Percentiles rank a stretch among this genome's conserved stretches.
Evolutionary conservation across 306 rosid species (phyloP).

Genomic region (Sophora flavescens): DNA sequence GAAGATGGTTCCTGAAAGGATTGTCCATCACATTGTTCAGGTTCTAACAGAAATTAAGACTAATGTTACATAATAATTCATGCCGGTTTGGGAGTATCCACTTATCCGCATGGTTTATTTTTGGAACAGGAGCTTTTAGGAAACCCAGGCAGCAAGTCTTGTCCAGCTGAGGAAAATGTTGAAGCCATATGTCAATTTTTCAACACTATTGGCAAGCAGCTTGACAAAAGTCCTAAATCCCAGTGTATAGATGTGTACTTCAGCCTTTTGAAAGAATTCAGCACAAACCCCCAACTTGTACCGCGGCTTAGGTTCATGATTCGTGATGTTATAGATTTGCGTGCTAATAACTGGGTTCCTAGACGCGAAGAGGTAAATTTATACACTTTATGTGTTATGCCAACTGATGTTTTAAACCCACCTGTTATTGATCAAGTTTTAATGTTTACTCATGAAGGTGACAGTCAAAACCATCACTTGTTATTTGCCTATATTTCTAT

Average conservation of each 20-base stretch:
- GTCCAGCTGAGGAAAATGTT: slow-evolving; percentile 88
- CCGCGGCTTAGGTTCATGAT: slow-evolving; percentile 76
- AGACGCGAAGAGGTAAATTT: slow-evolving; percentile 79
- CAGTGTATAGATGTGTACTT: slow-evolving; percentile 66
- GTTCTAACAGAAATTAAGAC: slow-evolving; percentile 45
- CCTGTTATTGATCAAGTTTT: slow-evolving; percentile 35
- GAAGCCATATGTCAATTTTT: slow-evolving; percentile 91
- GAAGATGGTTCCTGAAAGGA: slow-evolving; percentile 87
- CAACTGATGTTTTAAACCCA: not conserved
- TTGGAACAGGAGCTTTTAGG: slow-evolving; percentile 77
- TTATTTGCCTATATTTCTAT: not conserved
- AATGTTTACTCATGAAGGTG: slow-evolving; percentile 50
- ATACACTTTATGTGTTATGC: not conserved
- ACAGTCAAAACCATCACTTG: slow-evolving; percentile 78
- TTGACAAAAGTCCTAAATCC: slow-evolving; percentile 68
- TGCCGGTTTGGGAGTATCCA: slow-evolving; percentile 8
- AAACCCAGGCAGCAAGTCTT: slow-evolving; percentile 53
- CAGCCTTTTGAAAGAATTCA: slow-evolving; percentile 67
- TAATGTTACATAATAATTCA: not conserved
- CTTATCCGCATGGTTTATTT: not conserved
- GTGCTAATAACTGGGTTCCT: slow-evolving; percentile 80
- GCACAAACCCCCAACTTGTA: slow-evolving; percentile 64
- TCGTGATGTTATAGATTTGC: slow-evolving; percentile 70
- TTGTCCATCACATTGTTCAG: slow-evolving; percentile 92
- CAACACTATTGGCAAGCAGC: slow-evolving; percentile 83